Conservation (phyloP, 2,329 filamentous ascomycete genomes). For the Microcyclosporella mali region DNA sequence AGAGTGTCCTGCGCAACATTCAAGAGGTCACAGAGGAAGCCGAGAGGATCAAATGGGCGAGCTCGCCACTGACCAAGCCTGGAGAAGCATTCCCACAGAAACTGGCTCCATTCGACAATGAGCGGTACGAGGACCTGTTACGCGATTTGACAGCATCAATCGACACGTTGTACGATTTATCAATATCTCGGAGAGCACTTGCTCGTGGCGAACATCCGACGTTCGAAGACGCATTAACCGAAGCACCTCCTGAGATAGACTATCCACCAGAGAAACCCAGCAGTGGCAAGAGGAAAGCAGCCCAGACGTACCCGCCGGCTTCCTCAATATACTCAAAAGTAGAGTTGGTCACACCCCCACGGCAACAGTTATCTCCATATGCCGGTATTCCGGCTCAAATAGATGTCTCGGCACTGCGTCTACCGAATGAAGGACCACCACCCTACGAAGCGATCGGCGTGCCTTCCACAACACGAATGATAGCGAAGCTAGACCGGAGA, state of each 20-base stretch:
- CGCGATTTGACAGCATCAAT: slow-evolving; percentile 70
- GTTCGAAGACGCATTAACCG: slow-evolving; percentile 18
- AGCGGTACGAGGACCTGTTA: slow-evolving; percentile 68
- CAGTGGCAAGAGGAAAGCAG: slow-evolving; percentile 9
- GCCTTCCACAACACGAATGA: slow-evolving; percentile 39
- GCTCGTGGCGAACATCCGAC: slow-evolving; percentile 32
- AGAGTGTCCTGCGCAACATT: slow-evolving; percentile 72
- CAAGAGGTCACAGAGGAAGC: slow-evolving; percentile 73
- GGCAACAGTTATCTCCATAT: slow-evolving; percentile 29
- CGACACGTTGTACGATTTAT: slow-evolving; percentile 72
- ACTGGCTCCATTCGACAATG: slow-evolving; percentile 56
- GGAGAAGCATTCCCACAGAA: slow-evolving; percentile 29
- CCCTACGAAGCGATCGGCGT: slow-evolving; percentile 44
- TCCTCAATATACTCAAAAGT: slow-evolving; percentile 33
- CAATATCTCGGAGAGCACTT: slow-evolving; percentile 54
- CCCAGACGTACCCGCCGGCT: slow-evolving; percentile 12
- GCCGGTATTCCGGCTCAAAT: slow-evolving; percentile 39
- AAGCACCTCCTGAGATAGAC: slow-evolving; percentile 3
- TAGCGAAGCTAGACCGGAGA: slow-evolving; percentile 36
- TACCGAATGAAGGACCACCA: slow-evolving; percentile 44
- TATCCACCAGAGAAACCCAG: slow-evolving; percentile 7
- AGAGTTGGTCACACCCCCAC: slow-evolving; percentile 39
- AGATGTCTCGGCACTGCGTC: slow-evolving; percentile 36
- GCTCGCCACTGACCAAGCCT: slow-evolving; percentile 20
- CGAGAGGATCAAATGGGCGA: slow-evolving; percentile 57